These are phyloP conservation scores for Phlebiopsis gigantea DNA, from an alignment of 768 basidiomycete species.

Conservation along the genomic window DNA sequence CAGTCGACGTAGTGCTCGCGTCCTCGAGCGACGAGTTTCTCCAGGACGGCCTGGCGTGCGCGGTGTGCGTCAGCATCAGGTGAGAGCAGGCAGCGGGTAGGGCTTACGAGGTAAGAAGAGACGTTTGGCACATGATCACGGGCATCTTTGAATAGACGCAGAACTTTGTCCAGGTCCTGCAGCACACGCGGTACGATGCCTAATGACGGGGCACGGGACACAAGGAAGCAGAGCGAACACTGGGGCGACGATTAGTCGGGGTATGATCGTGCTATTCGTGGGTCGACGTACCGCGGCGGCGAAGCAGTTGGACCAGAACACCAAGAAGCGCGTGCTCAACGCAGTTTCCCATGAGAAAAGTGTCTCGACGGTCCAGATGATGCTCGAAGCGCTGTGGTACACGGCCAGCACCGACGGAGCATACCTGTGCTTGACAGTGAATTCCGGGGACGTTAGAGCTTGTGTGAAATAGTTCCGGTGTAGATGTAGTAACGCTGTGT, in stretches of 20 bases:
- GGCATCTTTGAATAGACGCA: conserved; percentile 51
- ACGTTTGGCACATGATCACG: conserved; percentile 56
- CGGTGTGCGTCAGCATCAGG: conserved; percentile 2
- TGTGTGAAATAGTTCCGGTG: conserved; percentile 66
- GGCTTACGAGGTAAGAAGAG: conserved; percentile 51
- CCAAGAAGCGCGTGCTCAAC: conserved; percentile 58
- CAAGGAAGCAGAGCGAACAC: conserved; percentile 63
- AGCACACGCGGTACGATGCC: conserved; percentile 55
- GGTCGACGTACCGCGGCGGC: conserved; percentile 55
- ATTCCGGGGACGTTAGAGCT: conserved; percentile 51
- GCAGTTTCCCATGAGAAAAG: conserved; percentile 55
- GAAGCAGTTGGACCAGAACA: conserved; percentile 73
- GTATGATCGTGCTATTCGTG: not conserved
- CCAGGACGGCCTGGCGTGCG: conserved; percentile 48
- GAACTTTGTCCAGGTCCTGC: conserved; percentile 53
- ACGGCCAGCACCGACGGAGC: conserved; percentile 71
- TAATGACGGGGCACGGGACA: conserved; percentile 55
- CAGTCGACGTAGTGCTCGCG: conserved; percentile 40
- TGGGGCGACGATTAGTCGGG: conserved; percentile 4
- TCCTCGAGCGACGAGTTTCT: conserved; percentile 49
- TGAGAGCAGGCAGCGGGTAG: not conserved
- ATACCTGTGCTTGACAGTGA: conserved; percentile 55
- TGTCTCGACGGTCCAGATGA: conserved; percentile 52
- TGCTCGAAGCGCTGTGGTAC: conserved; percentile 51
- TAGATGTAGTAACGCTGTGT: conserved; percentile 56